Base-by-base conservation (phyloP, 306 rosid species). In the Cucumis hystrix region DNA sequence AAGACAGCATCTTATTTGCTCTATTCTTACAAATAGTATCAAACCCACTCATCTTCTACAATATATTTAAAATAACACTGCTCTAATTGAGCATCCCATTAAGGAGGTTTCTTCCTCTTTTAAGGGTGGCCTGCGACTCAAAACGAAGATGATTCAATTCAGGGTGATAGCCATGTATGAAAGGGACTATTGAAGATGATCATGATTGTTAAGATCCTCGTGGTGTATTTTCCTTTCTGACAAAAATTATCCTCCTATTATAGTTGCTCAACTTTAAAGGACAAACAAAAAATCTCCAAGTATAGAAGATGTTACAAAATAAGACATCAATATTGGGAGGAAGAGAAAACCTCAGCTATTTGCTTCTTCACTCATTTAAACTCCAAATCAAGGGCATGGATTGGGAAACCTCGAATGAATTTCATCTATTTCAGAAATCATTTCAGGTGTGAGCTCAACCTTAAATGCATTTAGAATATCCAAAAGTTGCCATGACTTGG, bases 401-500 rank as follows among this genome's bases (percentile, higher is more conserved):
- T 92, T 92, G 6, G 96, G 97, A 80, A 83, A 87, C 86, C 84
- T 87, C 60, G 83, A 77, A 80, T 92, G 99, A 77, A 91, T 83
- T 64, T 80, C 45, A 91, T 89, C 87, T 76, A 95, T 85, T 79
- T 90, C 91, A 47, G 68, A 83, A 45, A 88, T 77, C 10, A 89
- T 80, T 82, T 88, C 87, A 25, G 82, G 59, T 62, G 93, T 68
- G 81, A 95, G 91, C 86, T 85, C 86, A 28, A 84, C 82, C 85
- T 84, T 69, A 82, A 91, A 84, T 41, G 92, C 92, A 61, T 80
- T 49, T 16, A 92, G 52, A 83, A 89, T 88, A 83, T 89, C 90
- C 77, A 43, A 83, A 60, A 95, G 97, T 71, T 92, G 96, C 96
- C 92, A 81, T 62, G 91, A 79, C 86, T 85, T 88, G 33, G 99